phyloP scores from a whole-genome alignment of 2,329 filamentous ascomycete genomes.

The Pseudogymnoascus destructans region DNA sequence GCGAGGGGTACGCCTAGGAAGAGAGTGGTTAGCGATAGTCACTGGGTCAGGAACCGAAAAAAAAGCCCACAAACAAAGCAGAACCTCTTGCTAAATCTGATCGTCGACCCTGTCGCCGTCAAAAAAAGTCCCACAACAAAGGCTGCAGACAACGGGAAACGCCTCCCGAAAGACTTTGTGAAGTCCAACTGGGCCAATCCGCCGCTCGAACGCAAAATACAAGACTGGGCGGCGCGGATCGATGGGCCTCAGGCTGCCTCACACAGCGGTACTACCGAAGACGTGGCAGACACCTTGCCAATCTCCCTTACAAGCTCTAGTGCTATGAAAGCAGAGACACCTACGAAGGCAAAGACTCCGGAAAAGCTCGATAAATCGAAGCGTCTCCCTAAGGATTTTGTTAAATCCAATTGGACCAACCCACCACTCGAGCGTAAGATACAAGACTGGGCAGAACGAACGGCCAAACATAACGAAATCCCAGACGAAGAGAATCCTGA shows the following conservation, averaged over 20 bases:
- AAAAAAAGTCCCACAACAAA: neutral
- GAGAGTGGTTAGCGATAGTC: conserved; percentile 82
- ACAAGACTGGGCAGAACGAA: conserved; percentile 41
- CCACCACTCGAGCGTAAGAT: conserved; percentile 46
- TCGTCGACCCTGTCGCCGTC: neutral
- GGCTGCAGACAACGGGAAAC: neutral
- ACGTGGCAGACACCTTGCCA: neutral
- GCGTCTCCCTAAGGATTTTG: conserved; percentile 46
- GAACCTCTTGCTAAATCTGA: neutral
- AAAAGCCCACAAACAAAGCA: conserved; percentile 1
- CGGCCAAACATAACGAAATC: conserved; percentile 9
- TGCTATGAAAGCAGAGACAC: neutral
- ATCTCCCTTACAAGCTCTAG: neutral
- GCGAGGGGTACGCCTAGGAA: conserved; percentile 51
- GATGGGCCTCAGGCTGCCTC: conserved; percentile 4
- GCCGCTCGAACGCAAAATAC: conserved; percentile 44
- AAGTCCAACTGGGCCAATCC: conserved; percentile 41
- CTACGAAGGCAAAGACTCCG: conserved; percentile 36
- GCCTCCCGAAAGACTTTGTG: conserved; percentile 30
- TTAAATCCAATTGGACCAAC: conserved; percentile 39
- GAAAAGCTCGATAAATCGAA: conserved; percentile 30
- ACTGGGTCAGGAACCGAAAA: conserved; percentile 55
- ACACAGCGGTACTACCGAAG: neutral
- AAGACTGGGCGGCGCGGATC: conserved; percentile 40
- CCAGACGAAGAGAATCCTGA: neutral